Evolutionary conservation across 495 filamentous ascomycete species (phyloP).

Genomic region (Collariella sp.): DNA sequence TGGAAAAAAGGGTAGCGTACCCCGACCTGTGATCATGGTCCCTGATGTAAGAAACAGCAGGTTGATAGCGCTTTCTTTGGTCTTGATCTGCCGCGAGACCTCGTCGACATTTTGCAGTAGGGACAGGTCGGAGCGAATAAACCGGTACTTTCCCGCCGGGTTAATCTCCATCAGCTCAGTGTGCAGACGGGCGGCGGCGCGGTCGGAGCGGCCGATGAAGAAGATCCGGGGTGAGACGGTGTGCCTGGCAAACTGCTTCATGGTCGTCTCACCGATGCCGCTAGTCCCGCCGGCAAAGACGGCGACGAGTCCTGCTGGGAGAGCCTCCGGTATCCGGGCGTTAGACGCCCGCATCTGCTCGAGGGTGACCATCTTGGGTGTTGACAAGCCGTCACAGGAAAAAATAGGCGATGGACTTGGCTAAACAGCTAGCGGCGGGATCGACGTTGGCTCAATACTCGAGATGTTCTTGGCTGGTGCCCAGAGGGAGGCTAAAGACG

Average conservation of each 20-base stretch:
- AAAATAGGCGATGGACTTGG: too few species aligned
- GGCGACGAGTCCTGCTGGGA: constrained; percentile 40
- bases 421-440: too few species aligned
- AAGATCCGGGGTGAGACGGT: constrained; percentile 35
- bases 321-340: constrained; percentile 25
- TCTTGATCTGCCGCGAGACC: constrained; percentile 47
- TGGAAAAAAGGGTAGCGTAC: background rate
- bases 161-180: constrained; percentile 42
- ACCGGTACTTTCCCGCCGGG: constrained; percentile 43
- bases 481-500: too few species aligned
- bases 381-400: too few species aligned
- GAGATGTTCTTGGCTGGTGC: too few species aligned
- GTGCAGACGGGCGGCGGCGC: constrained; percentile 37
- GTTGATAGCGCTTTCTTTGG: constrained; percentile 47
- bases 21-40: constrained; percentile 27
- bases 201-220: constrained; percentile 39
- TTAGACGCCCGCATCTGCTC: constrained; percentile 33
- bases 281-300: constrained; percentile 59
- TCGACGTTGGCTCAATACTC: too few species aligned
- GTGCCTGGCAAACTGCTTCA: constrained; percentile 47
- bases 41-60: constrained; percentile 52
- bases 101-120: constrained; percentile 53
- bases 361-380: constrained; percentile 31
- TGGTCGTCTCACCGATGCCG: constrained; percentile 53
- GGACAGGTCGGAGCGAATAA: constrained; percentile 49